Percentiles rank a stretch among this genome's conserved stretches.
These are phyloP conservation scores for Kokia cookei DNA, from an alignment of 441 rosid genomes.

Conservation along the genomic window DNA sequence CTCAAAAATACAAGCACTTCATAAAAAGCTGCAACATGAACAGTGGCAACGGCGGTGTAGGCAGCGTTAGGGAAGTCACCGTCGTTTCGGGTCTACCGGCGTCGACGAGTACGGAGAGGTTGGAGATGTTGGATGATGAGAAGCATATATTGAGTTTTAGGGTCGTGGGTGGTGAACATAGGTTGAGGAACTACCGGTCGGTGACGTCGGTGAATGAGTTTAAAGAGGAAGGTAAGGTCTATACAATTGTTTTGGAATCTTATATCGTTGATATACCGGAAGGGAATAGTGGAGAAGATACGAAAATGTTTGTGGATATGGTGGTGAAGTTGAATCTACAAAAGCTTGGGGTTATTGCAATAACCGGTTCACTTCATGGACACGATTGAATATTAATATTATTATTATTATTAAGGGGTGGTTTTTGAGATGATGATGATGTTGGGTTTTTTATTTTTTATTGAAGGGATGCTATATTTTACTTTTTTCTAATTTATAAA, in stretches of 20 bases:
- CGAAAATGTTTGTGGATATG: conserved; percentile 79
- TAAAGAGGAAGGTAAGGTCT: neutral
- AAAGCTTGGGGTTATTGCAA: conserved; percentile 45
- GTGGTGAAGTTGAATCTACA: conserved; percentile 73
- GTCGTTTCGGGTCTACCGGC: neutral
- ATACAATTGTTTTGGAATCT: conserved; percentile 15
- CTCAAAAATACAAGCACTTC: neutral
- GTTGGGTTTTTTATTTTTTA: no score
- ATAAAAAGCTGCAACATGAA: neutral
- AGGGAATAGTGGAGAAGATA: conserved; percentile 72
- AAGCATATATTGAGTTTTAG: neutral
- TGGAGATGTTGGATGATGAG: neutral
- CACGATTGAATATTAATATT: conserved; percentile 17
- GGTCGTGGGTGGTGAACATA: neutral
- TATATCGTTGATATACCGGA: conserved; percentile 75
- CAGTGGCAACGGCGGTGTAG: neutral
- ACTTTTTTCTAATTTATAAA: no score
- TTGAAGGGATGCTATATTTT: no score
- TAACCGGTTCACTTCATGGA: conserved; percentile 22
- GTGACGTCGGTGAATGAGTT: neutral
- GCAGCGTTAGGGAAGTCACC: neutral
- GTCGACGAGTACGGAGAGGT: neutral
- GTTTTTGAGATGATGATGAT: neutral
- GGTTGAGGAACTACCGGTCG: neutral
- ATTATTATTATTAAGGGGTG: neutral